phyloP scores from a whole-genome alignment of 164 flowering plant genomes.

The Protea cynaroides region DNA sequence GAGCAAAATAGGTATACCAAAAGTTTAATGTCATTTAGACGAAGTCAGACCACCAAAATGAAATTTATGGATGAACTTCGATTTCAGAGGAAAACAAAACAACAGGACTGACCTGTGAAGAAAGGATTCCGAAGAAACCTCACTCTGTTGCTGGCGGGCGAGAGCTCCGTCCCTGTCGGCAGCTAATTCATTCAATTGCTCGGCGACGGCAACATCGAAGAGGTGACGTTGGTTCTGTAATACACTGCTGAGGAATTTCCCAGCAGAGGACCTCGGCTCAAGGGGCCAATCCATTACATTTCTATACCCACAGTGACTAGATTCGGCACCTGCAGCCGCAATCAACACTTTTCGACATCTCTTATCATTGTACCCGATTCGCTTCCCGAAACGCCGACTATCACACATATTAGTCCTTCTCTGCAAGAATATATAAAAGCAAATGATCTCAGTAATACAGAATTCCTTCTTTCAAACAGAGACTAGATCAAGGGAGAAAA shows the following conservation, averaged over 20 bases:
- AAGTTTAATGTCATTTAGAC: no score
- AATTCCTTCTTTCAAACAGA: background rate
- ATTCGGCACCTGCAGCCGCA: constrained; percentile 35
- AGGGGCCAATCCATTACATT: constrained; percentile 54
- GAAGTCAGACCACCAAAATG: no score
- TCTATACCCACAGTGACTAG: constrained; percentile 43
- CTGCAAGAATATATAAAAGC: background rate
- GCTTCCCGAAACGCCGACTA: background rate
- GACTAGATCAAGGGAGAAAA: background rate
- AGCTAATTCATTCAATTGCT: constrained; percentile 49
- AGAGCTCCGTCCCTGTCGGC: constrained; percentile 54
- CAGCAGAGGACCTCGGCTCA: constrained; percentile 52
- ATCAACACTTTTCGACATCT: background rate
- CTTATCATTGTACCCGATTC: background rate
- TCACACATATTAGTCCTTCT: constrained; percentile 5
- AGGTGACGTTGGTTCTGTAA: constrained; percentile 54
- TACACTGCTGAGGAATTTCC: constrained; percentile 48
- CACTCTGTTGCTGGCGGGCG: constrained; percentile 36
- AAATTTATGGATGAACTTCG: no score
- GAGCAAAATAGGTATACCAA: no score
- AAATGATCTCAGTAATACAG: no score
- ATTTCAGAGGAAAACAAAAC: no score
- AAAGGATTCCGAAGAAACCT: constrained; percentile 47
- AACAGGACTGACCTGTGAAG: constrained; percentile 58
- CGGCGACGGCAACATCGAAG: constrained; percentile 48